Evolutionary conservation across 805 yeast species (phyloP), one percentile per base, ranked within the genome.

Genomic region (Suhomyces sp.): DNA sequence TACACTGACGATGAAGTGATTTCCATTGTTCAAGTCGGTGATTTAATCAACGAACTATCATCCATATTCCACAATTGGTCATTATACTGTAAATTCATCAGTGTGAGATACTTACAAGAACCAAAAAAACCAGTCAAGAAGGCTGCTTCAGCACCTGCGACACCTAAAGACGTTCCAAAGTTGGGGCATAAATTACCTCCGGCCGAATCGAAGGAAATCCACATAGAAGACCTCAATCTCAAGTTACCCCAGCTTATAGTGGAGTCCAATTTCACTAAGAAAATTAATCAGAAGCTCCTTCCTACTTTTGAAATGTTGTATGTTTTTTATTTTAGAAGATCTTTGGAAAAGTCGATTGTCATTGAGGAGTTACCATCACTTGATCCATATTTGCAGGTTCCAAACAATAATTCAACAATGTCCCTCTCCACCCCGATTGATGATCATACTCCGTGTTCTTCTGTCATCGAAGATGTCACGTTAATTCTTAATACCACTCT

Each of bases 11-110:
- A 63, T 16, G 66, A 63, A 22, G 42, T 61, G 5, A 61, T 72
- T 4, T 70, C 85, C 5, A 67, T 83, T n/a, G 74, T 77, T 12
- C 77, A 79, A 28, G 73, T 83, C 9, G 84, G 86, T n/a, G 78
- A 75, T 38, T 50, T 83, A 14, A 63, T 84, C 8, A 74, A 70
- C 35, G 97, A 93, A 49, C 62, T 85, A 11, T 76, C 95, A 0
- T 68, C 82, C 6, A 83, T 93, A 54, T 63, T 91, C 51, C 86
- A 84, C 51, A 80, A 88, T 43, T 91, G 98, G 98, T 70, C 85
- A 13, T 69, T 83, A 64, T 87, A 86, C 54, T 71, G 83, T 39
- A 77, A 78, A 49, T 88, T 88, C 48, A 72, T 85, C 47, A 74
- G 83, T 1, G 72, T 76, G 13, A 76, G 83, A 39, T 87, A 90